A percentile compares a stretch with the other conserved stretches of the same genome.
Conservation (phyloP, 768 basidiomycete species). For the Hypholoma sublateritium region DNA sequence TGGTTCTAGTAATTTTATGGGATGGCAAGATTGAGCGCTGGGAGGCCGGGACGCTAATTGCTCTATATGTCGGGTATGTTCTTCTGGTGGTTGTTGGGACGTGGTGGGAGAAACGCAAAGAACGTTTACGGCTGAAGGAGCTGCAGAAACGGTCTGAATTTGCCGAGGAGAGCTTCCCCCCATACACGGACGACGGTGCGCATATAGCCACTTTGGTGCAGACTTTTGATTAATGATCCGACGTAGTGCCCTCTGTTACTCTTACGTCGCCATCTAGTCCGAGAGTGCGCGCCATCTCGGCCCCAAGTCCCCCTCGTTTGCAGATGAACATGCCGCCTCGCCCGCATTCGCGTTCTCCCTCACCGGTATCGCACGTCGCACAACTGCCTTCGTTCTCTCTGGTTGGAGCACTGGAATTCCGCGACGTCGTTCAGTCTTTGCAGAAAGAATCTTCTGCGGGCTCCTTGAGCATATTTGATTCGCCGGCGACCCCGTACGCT, state of each 20-base stretch:
- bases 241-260: slow-evolving; percentile 26
- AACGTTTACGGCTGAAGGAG: slow-evolving; percentile 46
- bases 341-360: slow-evolving; percentile 48
- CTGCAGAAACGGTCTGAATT: slow-evolving; percentile 60
- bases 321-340: slow-evolving; percentile 38
- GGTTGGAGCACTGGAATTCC: slow-evolving; percentile 93
- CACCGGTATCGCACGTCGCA: slow-evolving; percentile 42
- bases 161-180: slow-evolving; percentile 41
- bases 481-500: slow-evolving; percentile 64
- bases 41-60: slow-evolving; percentile 75
- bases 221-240: background rate
- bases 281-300: slow-evolving; percentile 42
- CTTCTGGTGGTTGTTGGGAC: slow-evolving; percentile 69
- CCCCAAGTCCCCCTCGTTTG: slow-evolving; percentile 33
- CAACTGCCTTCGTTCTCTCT: slow-evolving; percentile 87
- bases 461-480: slow-evolving; percentile 65
- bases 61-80: slow-evolving; percentile 78
- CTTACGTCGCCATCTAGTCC: slow-evolving; percentile 30
- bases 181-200: slow-evolving; percentile 68
- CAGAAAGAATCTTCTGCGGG: slow-evolving; percentile 63
- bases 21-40: slow-evolving; percentile 70
- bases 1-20: slow-evolving; percentile 75
- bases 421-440: slow-evolving; percentile 84
- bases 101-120: slow-evolving; percentile 69
- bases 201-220: background rate